A percentile compares a stretch with the other conserved stretches of the same genome.
Conservation (phyloP, 768 basidiomycete species). For the Candolleomyces aberdarensis region DNA sequence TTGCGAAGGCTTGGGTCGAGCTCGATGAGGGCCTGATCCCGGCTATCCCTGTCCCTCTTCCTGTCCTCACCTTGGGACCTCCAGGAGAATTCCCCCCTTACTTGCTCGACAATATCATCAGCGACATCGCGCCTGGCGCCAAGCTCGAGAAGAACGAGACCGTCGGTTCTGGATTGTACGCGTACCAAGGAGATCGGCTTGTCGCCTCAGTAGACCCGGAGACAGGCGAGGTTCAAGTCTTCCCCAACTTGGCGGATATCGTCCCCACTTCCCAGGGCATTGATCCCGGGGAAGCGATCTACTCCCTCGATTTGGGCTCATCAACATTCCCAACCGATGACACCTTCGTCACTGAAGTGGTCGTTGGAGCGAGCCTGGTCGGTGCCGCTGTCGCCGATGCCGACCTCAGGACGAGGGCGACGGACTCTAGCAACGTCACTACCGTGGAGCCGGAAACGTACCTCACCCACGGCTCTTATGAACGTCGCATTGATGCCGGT, state of each 20-base stretch:
- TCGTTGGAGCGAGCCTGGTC: background rate
- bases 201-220: slow-evolving; percentile 7
- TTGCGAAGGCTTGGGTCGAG: slow-evolving; percentile 1
- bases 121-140: background rate
- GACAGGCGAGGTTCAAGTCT: slow-evolving; percentile 6
- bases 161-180: background rate
- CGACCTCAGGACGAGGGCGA: background rate
- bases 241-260: slow-evolving; percentile 6
- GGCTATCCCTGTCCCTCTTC: background rate
- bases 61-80: slow-evolving; percentile 3
- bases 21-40: slow-evolving; percentile 3
- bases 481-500: background rate
- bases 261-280: background rate
- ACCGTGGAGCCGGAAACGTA: background rate
- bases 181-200: slow-evolving; percentile 4
- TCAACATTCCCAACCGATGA: slow-evolving; percentile 4
- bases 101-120: background rate
- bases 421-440: background rate
- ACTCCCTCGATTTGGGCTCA: background rate
- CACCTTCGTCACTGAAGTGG: background rate
- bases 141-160: slow-evolving; percentile 2
- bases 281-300: background rate
- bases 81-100: background rate
- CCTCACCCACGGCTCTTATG: slow-evolving; percentile 2
- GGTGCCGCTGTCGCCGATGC: background rate